Evolutionary conservation across 371 early-diverging fungal genomes (phyloP).

Genomic region (Gilbertella persicaria): DNA sequence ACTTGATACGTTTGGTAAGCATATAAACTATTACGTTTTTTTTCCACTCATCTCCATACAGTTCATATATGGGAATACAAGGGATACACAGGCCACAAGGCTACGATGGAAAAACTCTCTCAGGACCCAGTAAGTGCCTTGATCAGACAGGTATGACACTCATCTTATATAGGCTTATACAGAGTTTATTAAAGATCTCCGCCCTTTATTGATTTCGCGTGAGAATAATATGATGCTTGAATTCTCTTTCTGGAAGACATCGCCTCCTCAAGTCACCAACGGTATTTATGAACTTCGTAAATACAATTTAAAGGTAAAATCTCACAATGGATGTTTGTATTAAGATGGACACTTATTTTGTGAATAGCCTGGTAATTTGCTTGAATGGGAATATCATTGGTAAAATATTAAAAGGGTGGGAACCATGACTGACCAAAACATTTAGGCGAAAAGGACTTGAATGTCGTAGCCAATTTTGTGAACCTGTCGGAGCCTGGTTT

Average conservation of each 20-base stretch:
- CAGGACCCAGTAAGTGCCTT: conserved; percentile 54
- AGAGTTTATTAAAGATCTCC: conserved; percentile 64
- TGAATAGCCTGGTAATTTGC: conserved; percentile 79
- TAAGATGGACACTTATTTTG: neutral
- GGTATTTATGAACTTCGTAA: conserved; percentile 92
- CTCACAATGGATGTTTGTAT: neutral
- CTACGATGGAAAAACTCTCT: conserved; percentile 54
- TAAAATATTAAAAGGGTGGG: conserved; percentile 11
- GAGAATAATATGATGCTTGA: conserved; percentile 87
- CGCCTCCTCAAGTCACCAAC: conserved; percentile 70
- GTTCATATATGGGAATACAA: conserved; percentile 95
- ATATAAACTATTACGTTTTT: neutral
- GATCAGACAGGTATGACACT: neutral
- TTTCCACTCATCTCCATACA: conserved; percentile 1
- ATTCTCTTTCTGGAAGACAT: conserved; percentile 90
- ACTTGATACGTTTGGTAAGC: conserved; percentile 77
- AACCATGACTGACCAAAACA: neutral
- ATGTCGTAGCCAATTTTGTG: conserved; percentile 82
- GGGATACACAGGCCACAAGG: conserved; percentile 80
- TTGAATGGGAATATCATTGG: conserved; percentile 94
- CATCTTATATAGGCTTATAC: conserved; percentile 18
- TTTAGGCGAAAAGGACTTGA: conserved; percentile 78
- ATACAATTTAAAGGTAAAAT: conserved; percentile 72
- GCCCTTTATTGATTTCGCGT: conserved; percentile 72
- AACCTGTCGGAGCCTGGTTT: conserved; percentile 96